Conservation (phyloP, 306 rosid genomes). For the Malus fusca region DNA sequence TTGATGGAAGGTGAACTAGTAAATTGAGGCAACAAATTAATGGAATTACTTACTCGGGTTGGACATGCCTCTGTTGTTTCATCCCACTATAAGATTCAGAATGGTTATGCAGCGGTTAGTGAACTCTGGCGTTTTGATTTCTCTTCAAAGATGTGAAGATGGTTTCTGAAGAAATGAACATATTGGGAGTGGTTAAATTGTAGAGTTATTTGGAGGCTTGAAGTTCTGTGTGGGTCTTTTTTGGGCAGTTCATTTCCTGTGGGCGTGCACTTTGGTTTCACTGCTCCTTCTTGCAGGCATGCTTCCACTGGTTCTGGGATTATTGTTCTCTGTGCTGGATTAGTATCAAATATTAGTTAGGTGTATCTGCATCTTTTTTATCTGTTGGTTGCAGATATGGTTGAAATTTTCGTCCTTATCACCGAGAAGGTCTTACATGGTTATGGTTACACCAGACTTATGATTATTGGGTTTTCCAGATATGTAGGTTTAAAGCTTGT, state of each 20-base stretch:
- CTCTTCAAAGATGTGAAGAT: neutral
- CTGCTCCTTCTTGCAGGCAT: slow-evolving; percentile 17
- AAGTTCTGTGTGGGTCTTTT: slow-evolving; percentile 10
- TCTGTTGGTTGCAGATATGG: slow-evolving; percentile 26
- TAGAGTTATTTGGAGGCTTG: slow-evolving; percentile 1
- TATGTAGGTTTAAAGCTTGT: slow-evolving; percentile 19
- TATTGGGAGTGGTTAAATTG: neutral
- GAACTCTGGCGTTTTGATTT: slow-evolving; percentile 1
- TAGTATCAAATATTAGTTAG: neutral
- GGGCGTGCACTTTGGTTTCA: slow-evolving; percentile 5
- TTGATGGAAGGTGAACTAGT: neutral
- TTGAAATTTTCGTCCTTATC: slow-evolving; percentile 14
- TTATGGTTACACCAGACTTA: slow-evolving; percentile 18
- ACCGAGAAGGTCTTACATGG: slow-evolving; percentile 3
- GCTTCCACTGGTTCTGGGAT: slow-evolving; percentile 16
- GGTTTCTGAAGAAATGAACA: slow-evolving; percentile 5
- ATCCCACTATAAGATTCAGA: neutral
- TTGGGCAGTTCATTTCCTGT: neutral
- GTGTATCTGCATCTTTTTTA: slow-evolving; percentile 13
- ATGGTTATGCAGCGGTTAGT: slow-evolving; percentile 9
- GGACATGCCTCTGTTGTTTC: slow-evolving; percentile 5
- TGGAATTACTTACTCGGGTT: slow-evolving; percentile 3
- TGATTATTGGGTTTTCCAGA: slow-evolving; percentile 11
- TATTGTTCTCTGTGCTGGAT: slow-evolving; percentile 13
- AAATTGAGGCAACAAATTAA: neutral